phyloP scores from a whole-genome alignment of 164 flowering plant species.

The Cinnamomum micranthum region DNA sequence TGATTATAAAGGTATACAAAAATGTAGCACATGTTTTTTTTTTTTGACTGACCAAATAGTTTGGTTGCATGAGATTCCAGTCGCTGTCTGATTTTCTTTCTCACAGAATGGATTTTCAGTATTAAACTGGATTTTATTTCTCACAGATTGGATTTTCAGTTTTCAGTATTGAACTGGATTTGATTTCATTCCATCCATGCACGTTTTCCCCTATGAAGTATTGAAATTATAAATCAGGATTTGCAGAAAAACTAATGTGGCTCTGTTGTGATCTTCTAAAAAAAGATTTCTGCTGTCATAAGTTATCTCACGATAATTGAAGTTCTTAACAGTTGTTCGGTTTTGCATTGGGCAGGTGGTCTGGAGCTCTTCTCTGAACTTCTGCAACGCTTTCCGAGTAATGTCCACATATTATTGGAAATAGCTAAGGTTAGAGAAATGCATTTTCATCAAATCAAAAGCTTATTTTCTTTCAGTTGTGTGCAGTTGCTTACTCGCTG shows the following conservation, averaged over 20 bases:
- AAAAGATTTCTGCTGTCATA: neutral
- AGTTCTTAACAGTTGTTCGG: neutral
- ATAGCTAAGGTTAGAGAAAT: slow-evolving; percentile 75
- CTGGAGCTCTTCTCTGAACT: slow-evolving; percentile 75
- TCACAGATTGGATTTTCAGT: no score
- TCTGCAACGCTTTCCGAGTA: slow-evolving; percentile 87
- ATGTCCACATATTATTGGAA: slow-evolving; percentile 78
- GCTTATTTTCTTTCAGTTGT: neutral
- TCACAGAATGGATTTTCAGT: neutral
- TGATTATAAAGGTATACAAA: slow-evolving; percentile 79
- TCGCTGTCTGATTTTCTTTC: neutral
- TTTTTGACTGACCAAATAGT: neutral
- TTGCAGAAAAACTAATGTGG: no score
- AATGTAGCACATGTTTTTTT: neutral
- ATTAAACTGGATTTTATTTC: no score
- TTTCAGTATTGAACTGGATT: no score
- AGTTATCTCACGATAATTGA: slow-evolving; percentile 2
- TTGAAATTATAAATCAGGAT: neutral
- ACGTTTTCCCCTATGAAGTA: neutral
- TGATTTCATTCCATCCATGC: neutral
- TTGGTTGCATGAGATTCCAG: neutral
- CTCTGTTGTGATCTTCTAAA: neutral
- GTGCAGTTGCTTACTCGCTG: neutral
- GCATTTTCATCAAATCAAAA: neutral
- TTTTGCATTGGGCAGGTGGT: slow-evolving; percentile 56